A percentile compares a stretch with the other conserved stretches of the same genome.
These are phyloP conservation scores for Epichloe bromicola DNA, from an alignment of 2,329 filamentous ascomycete genomes.

Conservation along the genomic window DNA sequence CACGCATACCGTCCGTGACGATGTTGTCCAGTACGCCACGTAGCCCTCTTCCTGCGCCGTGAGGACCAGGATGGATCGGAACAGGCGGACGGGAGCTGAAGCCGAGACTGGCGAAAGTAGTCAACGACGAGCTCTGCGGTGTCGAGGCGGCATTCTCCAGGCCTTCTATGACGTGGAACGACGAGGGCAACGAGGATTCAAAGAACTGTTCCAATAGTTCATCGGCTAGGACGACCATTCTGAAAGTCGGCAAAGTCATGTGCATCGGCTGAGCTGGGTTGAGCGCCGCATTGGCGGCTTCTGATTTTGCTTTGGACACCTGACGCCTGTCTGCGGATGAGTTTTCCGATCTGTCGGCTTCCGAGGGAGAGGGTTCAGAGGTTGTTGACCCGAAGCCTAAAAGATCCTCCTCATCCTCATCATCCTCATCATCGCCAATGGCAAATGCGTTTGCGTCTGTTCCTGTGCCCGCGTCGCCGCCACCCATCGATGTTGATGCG, in stretches of 20 bases:
- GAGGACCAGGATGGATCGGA: constrained; percentile 27
- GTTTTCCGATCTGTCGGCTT: constrained; percentile 28
- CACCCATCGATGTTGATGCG: constrained; percentile 12
- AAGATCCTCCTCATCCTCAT: constrained; percentile 45
- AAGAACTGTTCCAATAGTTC: constrained; percentile 95
- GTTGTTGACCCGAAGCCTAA: constrained; percentile 42
- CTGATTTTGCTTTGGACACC: constrained; percentile 52
- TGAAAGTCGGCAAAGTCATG: constrained; percentile 93
- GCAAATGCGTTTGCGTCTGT: constrained; percentile 46
- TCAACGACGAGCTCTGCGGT: constrained; percentile 49
- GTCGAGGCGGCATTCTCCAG: constrained; percentile 22
- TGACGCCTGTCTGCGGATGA: constrained; percentile 25
- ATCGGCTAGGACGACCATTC: constrained; percentile 95
- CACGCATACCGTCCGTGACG: constrained; percentile 91
- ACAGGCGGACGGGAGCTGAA: constrained; percentile 30
- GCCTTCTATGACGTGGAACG: constrained; percentile 73
- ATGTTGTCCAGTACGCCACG: constrained; percentile 94
- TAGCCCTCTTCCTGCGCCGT: constrained; percentile 55
- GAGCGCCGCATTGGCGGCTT: constrained; percentile 76
- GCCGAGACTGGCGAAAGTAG: constrained; percentile 68
- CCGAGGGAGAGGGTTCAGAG: constrained; percentile 22
- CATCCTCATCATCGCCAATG: constrained; percentile 59
- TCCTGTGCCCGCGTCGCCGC: constrained; percentile 17
- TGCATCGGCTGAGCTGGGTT: constrained; percentile 88
- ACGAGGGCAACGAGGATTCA: constrained; percentile 85